These are phyloP conservation scores for Sapria himalayana DNA, from an alignment of 345 rosid species.

Conservation along the genomic window DNA sequence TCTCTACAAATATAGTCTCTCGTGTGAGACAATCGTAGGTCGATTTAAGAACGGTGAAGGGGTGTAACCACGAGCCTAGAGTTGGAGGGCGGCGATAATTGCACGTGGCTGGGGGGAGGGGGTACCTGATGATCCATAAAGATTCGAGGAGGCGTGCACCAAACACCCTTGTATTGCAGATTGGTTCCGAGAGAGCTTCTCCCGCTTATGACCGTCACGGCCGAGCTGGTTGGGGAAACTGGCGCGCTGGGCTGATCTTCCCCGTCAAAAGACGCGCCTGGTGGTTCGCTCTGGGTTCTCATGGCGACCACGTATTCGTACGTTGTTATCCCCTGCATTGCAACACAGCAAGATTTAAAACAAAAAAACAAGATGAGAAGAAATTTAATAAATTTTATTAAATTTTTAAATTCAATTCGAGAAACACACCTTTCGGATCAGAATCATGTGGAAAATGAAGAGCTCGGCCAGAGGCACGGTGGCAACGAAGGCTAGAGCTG, in stretches of 20 bases:
- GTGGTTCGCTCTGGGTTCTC: constrained; percentile 70
- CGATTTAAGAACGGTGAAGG: no score
- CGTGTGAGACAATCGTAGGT: no score
- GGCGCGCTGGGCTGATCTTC: constrained; percentile 52
- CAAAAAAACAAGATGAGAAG: neutral
- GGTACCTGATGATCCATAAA: constrained; percentile 85
- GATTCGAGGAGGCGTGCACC: constrained; percentile 96
- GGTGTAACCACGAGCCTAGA: no score
- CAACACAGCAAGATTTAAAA: constrained; percentile 4
- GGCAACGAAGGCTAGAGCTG: constrained; percentile 61
- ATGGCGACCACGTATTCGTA: constrained; percentile 84
- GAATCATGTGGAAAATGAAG: constrained; percentile 74
- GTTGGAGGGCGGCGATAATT: no score
- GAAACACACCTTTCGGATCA: constrained; percentile 51
- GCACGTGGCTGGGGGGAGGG: no score
- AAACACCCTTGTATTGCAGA: constrained; percentile 68
- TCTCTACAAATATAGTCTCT: no score
- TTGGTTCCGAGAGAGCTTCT: constrained; percentile 76
- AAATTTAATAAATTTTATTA: no score
- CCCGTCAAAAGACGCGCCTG: constrained; percentile 50
- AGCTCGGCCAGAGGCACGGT: constrained; percentile 71
- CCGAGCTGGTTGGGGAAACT: constrained; percentile 70
- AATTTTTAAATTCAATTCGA: no score
- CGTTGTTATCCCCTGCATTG: constrained; percentile 69
- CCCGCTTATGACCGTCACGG: constrained; percentile 62